Evolutionary conservation across 805 yeast genomes (phyloP), one percentile per base, ranked within the genome.

Genomic region (Kluyveromyces lactis): DNA sequence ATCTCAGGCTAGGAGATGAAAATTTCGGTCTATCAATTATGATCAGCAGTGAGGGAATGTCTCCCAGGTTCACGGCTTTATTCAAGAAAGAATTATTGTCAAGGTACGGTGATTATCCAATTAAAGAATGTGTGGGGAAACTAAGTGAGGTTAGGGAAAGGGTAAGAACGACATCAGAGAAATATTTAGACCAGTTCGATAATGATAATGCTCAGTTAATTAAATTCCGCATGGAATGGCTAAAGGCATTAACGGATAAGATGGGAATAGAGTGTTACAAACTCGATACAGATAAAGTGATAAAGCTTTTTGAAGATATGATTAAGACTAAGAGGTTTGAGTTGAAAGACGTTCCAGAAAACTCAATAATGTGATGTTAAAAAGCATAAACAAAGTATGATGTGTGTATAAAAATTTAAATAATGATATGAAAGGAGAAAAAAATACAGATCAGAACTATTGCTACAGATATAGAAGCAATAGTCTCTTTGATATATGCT

Each of bases 141-240:
- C 42, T 61, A 29, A 59, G 53, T 5, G 40, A 45, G 12, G 41
- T 59, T 26, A 44, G 64, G 38, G 39, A 42, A 9, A 26, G 37
- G 9, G 48, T 58, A 3, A 44, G 61, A 8, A 41, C 38, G 9
- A 39, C 24, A 7, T 39, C 46, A 2, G 43, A 40, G n/a, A 12
- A 24, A 4, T 26, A 34, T 24, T 5, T 13, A 5, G 21, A 6
- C 19, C 15, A n/a, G 13, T 35, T 35, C 18, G 31, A 35, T 5
- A 30, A 42, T 4, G 34, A 37, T 13, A 41, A 39, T 9, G 40
- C 38, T 2, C 36, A 38, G 3, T 51, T 52, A 17, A 45, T 55
- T 21, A 44, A 53, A 27, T 55, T 45, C 35, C 42, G 66, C 33
- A 61, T 61, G 66, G 28, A 40, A 6, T 61, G 64, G 62, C 46